Base-by-base conservation (phyloP, 2,329 filamentous ascomycete genomes). In the Penicillium sp. region DNA sequence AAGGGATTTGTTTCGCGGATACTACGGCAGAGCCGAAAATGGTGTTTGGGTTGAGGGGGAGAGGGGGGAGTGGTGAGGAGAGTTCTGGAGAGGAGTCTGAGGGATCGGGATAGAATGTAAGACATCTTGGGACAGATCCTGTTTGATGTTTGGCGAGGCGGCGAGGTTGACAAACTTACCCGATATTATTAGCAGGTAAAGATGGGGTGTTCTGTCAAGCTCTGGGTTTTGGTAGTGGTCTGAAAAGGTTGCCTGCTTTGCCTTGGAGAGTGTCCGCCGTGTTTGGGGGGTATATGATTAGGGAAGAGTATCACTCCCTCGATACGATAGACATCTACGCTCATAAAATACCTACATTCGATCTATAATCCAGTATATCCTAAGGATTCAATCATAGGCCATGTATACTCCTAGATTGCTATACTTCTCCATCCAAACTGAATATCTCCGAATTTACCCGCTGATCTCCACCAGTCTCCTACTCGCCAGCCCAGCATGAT, bases 1-100 rank as follows among this genome's bases (percentile, higher is more conserved):
- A 83, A 66, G 80, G 78, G 19, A 72, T 83, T 45, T 78, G 79
- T 65, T 76, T 82, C 64, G 81, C 80, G 47, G 81, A 83, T 73
- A 82, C 80, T 12, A 72, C 73, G 59, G 70, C 64, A 53, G 73
- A 78, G 33, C 77, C 80, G 9, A 73, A 72, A 65, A 76, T 76
- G 73, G 73, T 75, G n/a, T 79, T 80, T 72, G 70, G 68, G 17
- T 49, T 76, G 50, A 70, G 33, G 50, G 33, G 33, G 56, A 57
- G 59, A 28, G 40, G 50, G 19, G 51, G n/a, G 17, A 19, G 37
- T 22, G 30, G 28, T 3, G 55, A 57, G 26, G 35, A 35, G 40
- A 17, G 54, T 35, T 51, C 56, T 35, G 38, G 30, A 15, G 38
- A 44, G 8, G 40, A 24, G 30, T 54, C 42, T 19, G 19, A 40